phyloP scores from a whole-genome alignment of 495 filamentous ascomycete species.

The Durotheca rogersii region DNA sequence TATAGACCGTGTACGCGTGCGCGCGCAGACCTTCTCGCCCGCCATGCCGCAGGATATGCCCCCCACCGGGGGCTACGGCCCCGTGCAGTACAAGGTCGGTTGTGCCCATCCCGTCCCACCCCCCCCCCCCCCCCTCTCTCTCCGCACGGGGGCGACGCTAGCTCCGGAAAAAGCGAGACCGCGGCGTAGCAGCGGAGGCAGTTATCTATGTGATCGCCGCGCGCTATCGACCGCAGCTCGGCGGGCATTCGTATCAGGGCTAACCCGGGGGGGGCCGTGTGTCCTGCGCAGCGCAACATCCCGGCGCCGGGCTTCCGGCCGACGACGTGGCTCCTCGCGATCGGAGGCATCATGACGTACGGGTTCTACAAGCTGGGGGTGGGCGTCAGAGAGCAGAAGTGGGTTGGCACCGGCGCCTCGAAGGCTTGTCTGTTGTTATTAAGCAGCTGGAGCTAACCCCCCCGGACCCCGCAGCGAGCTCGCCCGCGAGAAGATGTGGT shows the following conservation, averaged over 20 bases:
- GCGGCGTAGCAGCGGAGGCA: too few species aligned
- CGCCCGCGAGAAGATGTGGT: constrained; percentile 96
- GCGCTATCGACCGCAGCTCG: too few species aligned
- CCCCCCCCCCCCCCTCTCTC: too few species aligned
- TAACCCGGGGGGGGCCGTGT: constrained; percentile 11
- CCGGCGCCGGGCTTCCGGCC: constrained; percentile 91
- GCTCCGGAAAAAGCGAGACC: too few species aligned
- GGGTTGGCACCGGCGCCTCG: constrained; percentile 38
- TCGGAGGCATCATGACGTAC: constrained; percentile 76
- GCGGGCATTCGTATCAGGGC: not conserved
- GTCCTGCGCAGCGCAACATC: constrained; percentile 71
- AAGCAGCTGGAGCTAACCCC: constrained; percentile 9
- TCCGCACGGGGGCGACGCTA: too few species aligned
- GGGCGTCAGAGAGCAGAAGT: constrained; percentile 87
- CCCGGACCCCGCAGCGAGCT: constrained; percentile 73
- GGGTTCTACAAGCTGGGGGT: constrained; percentile 81
- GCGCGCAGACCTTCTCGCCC: constrained; percentile 34
- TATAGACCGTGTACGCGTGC: too few species aligned
- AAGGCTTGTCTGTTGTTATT: not conserved
- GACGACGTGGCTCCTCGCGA: constrained; percentile 67
- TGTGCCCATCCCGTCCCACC: too few species aligned
- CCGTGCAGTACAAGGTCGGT: constrained; percentile 92
- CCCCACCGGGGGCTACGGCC: constrained; percentile 87
- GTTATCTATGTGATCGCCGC: too few species aligned
- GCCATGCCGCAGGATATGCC: constrained; percentile 86